These are phyloP conservation scores for Telopea speciosissima DNA, from an alignment of 177 flowering plant genomes.

Conservation along the genomic window DNA sequence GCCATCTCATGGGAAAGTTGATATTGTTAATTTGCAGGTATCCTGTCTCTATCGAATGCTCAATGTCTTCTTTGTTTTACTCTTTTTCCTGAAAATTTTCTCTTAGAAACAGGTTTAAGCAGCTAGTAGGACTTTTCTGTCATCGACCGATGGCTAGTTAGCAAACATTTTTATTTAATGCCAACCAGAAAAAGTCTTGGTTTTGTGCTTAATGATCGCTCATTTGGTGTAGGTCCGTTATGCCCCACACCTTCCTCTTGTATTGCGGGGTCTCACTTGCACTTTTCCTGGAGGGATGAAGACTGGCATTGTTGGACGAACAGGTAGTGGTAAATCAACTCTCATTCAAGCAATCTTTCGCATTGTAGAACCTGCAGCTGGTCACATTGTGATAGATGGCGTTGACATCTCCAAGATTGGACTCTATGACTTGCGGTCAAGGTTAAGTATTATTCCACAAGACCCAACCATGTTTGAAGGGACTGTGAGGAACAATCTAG, in stretches of 20 bases:
- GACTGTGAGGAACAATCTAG: constrained; percentile 34
- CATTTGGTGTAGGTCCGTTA: constrained; percentile 30
- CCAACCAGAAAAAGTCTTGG: not conserved
- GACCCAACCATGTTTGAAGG: constrained; percentile 47
- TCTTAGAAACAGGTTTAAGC: too few species aligned
- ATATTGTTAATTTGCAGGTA: constrained; percentile 52
- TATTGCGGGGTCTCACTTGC: constrained; percentile 32
- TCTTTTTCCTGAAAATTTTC: too few species aligned
- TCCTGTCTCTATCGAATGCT: not conserved
- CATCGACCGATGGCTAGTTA: too few species aligned
- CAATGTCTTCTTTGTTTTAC: not conserved
- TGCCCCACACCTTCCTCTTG: constrained; percentile 41
- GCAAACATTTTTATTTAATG: not conserved
- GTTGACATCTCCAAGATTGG: constrained; percentile 30
- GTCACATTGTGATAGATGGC: constrained; percentile 34
- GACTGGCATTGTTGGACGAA: constrained; percentile 42
- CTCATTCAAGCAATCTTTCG: constrained; percentile 41
- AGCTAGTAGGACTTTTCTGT: not conserved
- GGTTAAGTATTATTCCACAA: constrained; percentile 39
- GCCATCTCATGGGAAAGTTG: constrained; percentile 58
- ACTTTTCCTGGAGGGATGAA: constrained; percentile 33
- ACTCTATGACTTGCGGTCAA: constrained; percentile 34
- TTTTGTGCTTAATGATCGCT: not conserved
- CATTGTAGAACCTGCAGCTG: constrained; percentile 35
- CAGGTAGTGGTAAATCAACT: constrained; percentile 51